Conservation (phyloP, 495 filamentous ascomycete genomes). For the Penicillium egyptiacum region DNA sequence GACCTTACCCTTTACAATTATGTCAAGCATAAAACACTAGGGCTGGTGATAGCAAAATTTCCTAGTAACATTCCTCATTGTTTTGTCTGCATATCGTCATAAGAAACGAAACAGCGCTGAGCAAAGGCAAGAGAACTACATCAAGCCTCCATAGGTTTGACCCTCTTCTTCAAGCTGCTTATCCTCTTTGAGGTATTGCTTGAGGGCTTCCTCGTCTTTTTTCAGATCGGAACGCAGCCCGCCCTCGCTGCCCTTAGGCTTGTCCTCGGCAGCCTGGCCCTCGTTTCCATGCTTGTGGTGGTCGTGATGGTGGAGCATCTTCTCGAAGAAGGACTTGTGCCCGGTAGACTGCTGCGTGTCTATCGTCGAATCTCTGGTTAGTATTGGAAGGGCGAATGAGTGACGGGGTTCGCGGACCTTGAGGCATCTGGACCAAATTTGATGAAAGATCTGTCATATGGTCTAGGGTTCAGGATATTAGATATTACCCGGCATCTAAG, state of each 20-base stretch:
- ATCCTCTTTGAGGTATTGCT: neutral
- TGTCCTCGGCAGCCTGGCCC: neutral
- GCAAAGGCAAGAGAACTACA: neutral
- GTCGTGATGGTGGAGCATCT: neutral
- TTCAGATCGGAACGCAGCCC: neutral
- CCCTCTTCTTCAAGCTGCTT: neutral
- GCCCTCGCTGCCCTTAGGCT: neutral
- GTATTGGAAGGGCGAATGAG: neutral
- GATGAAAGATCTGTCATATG: neutral
- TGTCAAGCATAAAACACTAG: too few relatives aligned
- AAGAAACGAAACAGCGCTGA: neutral
- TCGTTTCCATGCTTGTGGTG: neutral
- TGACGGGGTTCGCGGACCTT: neutral
- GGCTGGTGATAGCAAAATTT: neutral
- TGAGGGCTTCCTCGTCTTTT: conserved; percentile 4
- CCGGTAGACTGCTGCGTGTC: neutral
- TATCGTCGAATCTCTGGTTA: neutral
- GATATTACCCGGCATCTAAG: too few relatives aligned
- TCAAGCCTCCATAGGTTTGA: conserved; percentile 4
- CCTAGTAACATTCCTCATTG: neutral
- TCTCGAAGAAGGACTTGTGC: neutral
- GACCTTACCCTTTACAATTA: too few relatives aligned
- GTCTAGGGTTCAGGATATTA: too few relatives aligned
- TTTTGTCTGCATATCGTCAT: neutral
- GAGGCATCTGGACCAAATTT: neutral